Base-by-base conservation (phyloP, 1,284 basidiomycete species). In the Cystobasidiaceae sp. region DNA sequence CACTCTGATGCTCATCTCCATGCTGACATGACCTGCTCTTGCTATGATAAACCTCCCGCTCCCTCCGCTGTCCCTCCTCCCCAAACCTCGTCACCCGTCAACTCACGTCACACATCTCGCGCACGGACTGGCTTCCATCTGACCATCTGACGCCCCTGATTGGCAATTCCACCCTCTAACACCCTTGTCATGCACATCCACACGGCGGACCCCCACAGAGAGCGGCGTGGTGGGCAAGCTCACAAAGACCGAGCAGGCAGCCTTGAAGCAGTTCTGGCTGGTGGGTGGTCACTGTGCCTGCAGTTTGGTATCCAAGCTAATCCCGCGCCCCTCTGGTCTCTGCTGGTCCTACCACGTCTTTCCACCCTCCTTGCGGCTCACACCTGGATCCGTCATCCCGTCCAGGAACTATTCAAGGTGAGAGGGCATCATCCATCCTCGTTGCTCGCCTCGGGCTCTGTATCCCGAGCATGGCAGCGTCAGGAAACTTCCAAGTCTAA, bases 191-290 rank as follows among this genome's bases (percentile, higher is more conserved):
- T n/a, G 37, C n/a, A 39, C n/a, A 39, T 39, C 37, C 37, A 28
- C 25, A 25, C 28, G 25, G 19, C 9, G 37, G n/a, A 7, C 13
- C 21, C 54, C 21, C 23, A 3, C 43, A 65, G 62, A 32, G 32
- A 68, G 71, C 34, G 72, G 72, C 54, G 69, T 71, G 46, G 67
- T 72, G 7, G 77, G 77, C 48, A 75, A 75, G 49, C 62, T 78
- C 41, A 75, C 71, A 17, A 44, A 62, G 30, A 71, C 74, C 28
- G 76, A 78, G 56, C 71, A 72, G 19, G 63, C 55, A 4, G 70
- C 73, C 50, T 74, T 78, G 41, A 72, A 73, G 34, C 66, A 72
- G 62, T 71, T 76, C 32, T 77, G 76, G 76, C 58, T 67, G 64
- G 71, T 74, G 54, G 70, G 73, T 63, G 71, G 74, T 33, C 61